Evolutionary conservation across 768 basidiomycete genomes (phyloP).

Genomic region (Boletus eberwhitei): DNA sequence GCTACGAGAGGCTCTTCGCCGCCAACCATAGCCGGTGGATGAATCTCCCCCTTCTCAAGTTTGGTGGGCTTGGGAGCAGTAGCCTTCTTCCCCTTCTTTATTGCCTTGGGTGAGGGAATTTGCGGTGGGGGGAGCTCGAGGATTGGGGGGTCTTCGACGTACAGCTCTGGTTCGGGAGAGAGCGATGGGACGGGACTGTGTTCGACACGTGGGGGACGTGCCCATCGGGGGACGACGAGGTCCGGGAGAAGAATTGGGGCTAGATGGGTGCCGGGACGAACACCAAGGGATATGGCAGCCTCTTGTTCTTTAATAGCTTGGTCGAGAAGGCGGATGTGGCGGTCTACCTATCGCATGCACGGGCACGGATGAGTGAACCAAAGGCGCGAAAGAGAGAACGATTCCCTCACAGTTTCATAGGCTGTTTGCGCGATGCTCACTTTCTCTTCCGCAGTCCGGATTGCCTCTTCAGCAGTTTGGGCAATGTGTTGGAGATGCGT

Average conservation of each 20-base stretch:
- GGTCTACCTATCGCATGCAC: conserved; percentile 53
- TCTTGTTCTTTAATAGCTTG: conserved; percentile 67
- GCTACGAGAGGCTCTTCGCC: conserved; percentile 6
- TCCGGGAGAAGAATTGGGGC: conserved; percentile 60
- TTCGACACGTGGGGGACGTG: conserved; percentile 41
- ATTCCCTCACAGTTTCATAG: conserved; percentile 58
- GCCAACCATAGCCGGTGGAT: background rate
- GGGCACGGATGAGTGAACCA: conserved; percentile 1
- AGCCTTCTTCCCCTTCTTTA: conserved; percentile 26
- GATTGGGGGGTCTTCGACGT: conserved; percentile 11
- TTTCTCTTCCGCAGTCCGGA: conserved; percentile 72
- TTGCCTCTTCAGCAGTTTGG: conserved; percentile 53
- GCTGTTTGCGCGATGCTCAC: conserved; percentile 69
- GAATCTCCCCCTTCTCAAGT: conserved; percentile 19
- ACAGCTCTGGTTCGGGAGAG: conserved; percentile 27
- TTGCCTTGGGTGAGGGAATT: conserved; percentile 11
- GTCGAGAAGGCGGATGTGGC: conserved; percentile 76
- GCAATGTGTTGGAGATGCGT: conserved; percentile 58
- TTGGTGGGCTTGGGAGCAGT: conserved; percentile 8
- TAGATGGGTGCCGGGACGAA: conserved; percentile 51
- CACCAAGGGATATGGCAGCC: conserved; percentile 49
- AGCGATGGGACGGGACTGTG: conserved; percentile 42
- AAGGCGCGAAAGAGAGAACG: background rate
- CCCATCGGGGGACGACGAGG: conserved; percentile 53
- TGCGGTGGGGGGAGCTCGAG: conserved; percentile 11